A percentile compares a stretch with the other conserved stretches of the same genome.
phyloP scores from a whole-genome alignment of 305 asterid species.

The Fraxinus xanthoxyloides region DNA sequence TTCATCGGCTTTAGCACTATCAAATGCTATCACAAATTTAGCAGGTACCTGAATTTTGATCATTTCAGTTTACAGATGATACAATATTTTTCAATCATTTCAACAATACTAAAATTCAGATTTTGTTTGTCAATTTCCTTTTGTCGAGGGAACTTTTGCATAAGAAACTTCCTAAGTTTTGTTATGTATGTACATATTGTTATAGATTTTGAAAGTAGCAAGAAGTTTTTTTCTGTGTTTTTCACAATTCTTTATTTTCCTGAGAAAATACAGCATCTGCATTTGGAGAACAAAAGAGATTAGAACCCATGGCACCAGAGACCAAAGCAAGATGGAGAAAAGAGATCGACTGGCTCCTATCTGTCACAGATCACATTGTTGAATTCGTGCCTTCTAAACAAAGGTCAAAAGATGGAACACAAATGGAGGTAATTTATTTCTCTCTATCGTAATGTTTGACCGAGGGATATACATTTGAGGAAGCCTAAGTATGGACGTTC shows the following conservation, averaged over 20 bases:
- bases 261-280: slow-evolving; percentile 55
- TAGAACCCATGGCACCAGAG: slow-evolving; percentile 73
- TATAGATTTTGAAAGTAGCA: background rate
- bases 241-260: background rate
- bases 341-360: slow-evolving; percentile 74
- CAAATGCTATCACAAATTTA: slow-evolving; percentile 64
- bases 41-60: slow-evolving; percentile 40
- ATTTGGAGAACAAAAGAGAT: slow-evolving; percentile 63
- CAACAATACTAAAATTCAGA: background rate
- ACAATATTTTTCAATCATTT: background rate
- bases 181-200: background rate
- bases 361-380: slow-evolving; percentile 67
- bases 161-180: background rate
- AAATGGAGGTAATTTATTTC: slow-evolving; percentile 52
- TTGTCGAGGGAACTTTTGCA: background rate
- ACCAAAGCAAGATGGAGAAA: slow-evolving; percentile 62
- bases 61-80: background rate
- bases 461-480: background rate
- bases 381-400: slow-evolving; percentile 63
- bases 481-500: background rate
- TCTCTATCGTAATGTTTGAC: slow-evolving; percentile 6
- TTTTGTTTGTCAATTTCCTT: background rate
- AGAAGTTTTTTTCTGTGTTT: background rate
- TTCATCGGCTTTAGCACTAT: slow-evolving; percentile 65
- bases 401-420: slow-evolving; percentile 55